Evolutionary conservation across 164 flowering plant species (phyloP).

Genomic region (Buxus sempervirens): DNA sequence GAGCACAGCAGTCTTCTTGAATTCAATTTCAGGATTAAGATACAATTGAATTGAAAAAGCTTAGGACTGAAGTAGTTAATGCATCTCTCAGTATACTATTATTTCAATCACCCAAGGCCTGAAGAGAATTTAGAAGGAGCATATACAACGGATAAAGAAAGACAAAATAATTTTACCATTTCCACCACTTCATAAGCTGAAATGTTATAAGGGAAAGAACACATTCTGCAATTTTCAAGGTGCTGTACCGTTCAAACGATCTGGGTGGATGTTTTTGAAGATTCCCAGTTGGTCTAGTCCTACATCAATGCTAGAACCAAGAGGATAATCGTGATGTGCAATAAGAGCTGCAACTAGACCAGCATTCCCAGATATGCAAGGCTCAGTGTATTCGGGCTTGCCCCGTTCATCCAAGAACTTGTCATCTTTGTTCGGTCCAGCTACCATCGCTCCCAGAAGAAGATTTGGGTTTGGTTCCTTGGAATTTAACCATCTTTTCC

Average conservation of each 20-base stretch:
- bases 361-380: slow-evolving; percentile 63
- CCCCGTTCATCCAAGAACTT: slow-evolving; percentile 43
- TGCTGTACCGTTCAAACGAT: not conserved
- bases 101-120: too few species aligned
- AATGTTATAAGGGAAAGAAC: too few species aligned
- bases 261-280: slow-evolving; percentile 28
- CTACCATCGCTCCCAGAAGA: slow-evolving; percentile 63
- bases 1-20: too few species aligned
- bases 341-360: slow-evolving; percentile 74
- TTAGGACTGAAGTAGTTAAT: too few species aligned
- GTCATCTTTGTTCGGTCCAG: slow-evolving; percentile 54
- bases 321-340: slow-evolving; percentile 46
- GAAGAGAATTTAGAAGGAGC: too few species aligned
- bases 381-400: slow-evolving; percentile 47
- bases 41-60: too few species aligned
- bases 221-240: not conserved
- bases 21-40: too few species aligned
- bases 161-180: too few species aligned
- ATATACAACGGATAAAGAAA: too few species aligned
- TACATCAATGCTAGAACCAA: slow-evolving; percentile 11
- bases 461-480: slow-evolving; percentile 44
- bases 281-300: slow-evolving; percentile 43
- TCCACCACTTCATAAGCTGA: too few species aligned
- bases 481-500: slow-evolving; percentile 43
- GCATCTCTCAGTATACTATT: too few species aligned